Evolutionary conservation across 345 rosid genomes (phyloP), one percentile per base, ranked within the genome.

Genomic region (Pugionium dolabratum): DNA sequence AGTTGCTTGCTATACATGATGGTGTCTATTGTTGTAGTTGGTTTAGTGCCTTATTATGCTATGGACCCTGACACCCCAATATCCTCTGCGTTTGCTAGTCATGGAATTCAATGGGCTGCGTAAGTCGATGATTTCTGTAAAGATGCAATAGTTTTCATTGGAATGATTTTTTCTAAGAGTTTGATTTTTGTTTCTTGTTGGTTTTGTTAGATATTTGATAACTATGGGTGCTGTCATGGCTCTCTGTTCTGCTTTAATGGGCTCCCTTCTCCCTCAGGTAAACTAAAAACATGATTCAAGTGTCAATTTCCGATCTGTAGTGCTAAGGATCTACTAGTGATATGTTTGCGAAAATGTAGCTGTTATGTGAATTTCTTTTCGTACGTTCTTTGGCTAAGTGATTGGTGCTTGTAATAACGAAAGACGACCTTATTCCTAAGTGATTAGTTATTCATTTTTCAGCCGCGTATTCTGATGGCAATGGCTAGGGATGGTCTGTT

Each of bases 31-130:
- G 96, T 93, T 33, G 74, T 93, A 79, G 97, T 93, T 62, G 99
- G 99, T 67, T 79, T 93, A 59, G 99, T 90, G 10, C 99, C 99
- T 35, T 93, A 90, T 75, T 86, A 85, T 79, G 87, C 82, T 41
- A 85, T 93, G 96, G 91, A 93, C 77, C 99, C 97, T 3, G 98
- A 93, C 76, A 94, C 99, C 8, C 99, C 99, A n/a, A 94, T 94
- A 64, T 94, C 99, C n/a, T 81, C 99, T 9, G 99, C 99, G 61
- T 94, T 94, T 80, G 72, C 94, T 76, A 73, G 69, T 69, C 81
- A 85, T 74, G 97, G 92, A 57, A 82, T 94, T 86, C 90, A 86
- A 45, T 94, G 99, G 99, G 96, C 95, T 35, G 91, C 88, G 97
- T 94, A 82, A 83, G 97, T 81, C 27, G 67, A 39, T 53, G n/a